Conservation (phyloP, 495 filamentous ascomycete genomes). For the Trichoderma orchidacearum region DNA sequence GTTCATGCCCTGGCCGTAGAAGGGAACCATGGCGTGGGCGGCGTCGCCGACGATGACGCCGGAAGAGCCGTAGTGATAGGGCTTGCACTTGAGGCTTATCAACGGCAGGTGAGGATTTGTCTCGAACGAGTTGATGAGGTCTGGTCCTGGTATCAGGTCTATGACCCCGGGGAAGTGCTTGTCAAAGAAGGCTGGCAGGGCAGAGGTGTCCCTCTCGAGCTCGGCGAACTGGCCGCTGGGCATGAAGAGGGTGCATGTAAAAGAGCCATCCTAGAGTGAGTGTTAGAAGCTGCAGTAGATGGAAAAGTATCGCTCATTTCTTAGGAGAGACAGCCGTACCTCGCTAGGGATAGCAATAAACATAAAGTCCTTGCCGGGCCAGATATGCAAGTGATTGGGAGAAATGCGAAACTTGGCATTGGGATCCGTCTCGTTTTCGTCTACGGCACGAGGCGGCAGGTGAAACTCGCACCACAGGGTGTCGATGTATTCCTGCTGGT, state of each 20-base stretch:
- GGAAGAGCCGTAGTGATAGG: conserved; percentile 67
- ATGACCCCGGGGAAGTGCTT: conserved; percentile 76
- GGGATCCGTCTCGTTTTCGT: conserved; percentile 16
- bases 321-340: conserved; percentile 16
- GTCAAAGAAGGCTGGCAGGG: conserved; percentile 60
- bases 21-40: conserved; percentile 95
- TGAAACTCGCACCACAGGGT: conserved; percentile 95
- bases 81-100: conserved; percentile 81
- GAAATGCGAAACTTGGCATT: conserved; percentile 60
- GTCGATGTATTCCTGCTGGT: conserved; percentile 92
- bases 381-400: conserved; percentile 92
- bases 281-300: too few species aligned
- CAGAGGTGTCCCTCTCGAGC: conserved; percentile 40
- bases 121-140: conserved; percentile 57
- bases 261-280: conserved; percentile 57
- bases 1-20: conserved; percentile 86
- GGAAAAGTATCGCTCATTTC: not conserved
- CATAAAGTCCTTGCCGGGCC: conserved; percentile 87
- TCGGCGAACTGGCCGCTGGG: conserved; percentile 43
- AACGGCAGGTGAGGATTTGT: conserved; percentile 79
- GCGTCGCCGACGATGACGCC: conserved; percentile 85
- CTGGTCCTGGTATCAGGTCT: conserved; percentile 54
- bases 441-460: conserved; percentile 36
- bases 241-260: conserved; percentile 91
- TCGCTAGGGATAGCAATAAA: conserved; percentile 90